phyloP scores from a whole-genome alignment of 345 rosid species.

The Gossypium stocksii region DNA sequence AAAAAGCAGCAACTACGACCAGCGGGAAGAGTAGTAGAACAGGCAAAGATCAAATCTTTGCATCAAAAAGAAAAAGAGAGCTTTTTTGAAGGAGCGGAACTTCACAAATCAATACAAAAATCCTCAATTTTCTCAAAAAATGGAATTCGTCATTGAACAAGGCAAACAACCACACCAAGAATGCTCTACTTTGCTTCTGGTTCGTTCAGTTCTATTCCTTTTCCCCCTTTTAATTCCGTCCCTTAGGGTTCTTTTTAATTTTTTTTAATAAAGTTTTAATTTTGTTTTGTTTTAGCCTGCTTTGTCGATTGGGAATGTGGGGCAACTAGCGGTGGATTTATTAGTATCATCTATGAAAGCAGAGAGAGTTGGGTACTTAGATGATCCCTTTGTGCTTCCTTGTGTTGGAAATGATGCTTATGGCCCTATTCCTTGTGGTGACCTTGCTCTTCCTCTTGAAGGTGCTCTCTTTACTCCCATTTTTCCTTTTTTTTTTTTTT shows the following conservation, averaged over 20 bases:
- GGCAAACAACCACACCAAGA: slow-evolving; percentile 47
- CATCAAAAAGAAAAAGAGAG: background rate
- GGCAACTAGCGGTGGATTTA: slow-evolving; percentile 83
- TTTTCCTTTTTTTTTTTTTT: background rate
- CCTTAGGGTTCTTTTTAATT: background rate
- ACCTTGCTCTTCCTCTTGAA: slow-evolving; percentile 80
- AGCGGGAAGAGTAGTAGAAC: background rate
- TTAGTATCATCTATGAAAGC: slow-evolving; percentile 69
- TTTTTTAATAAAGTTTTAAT: background rate
- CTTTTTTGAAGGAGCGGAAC: background rate
- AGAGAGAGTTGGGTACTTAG: slow-evolving; percentile 68
- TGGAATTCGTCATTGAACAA: slow-evolving; percentile 66
- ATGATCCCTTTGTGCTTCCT: slow-evolving; percentile 71
- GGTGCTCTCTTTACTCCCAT: slow-evolving; percentile 31
- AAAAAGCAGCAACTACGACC: background rate
- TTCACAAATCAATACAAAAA: background rate
- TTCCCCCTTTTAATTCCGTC: background rate
- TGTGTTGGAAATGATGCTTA: slow-evolving; percentile 89
- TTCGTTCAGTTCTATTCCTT: slow-evolving; percentile 19
- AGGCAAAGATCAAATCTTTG: background rate
- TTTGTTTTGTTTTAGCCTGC: slow-evolving; percentile 55
- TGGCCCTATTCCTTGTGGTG: slow-evolving; percentile 62
- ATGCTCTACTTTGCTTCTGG: slow-evolving; percentile 67
- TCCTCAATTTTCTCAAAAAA: slow-evolving; percentile 10
- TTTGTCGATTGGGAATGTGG: slow-evolving; percentile 85